Base-by-base conservation (phyloP, 83 land plant species). In the Diphasiastrum complanatum region DNA sequence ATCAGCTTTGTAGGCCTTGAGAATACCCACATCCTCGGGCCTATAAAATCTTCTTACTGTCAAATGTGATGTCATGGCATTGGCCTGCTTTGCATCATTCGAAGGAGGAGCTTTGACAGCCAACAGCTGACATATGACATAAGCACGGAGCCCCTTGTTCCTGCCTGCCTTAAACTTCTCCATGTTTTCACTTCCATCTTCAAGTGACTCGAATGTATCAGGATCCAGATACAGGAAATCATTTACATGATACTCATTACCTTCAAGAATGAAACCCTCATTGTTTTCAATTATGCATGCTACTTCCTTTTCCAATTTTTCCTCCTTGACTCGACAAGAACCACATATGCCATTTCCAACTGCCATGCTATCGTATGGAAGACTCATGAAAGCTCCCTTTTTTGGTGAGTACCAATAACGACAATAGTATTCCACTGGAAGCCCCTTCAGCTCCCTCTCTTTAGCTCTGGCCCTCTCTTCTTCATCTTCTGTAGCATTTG, bases 41-140 rank as follows among this genome's bases (percentile, higher is more conserved):
- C 99, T 78, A 62, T 74, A 95, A 67, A 89, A 90, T 69, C 96
- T 89, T 50, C 89, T 67, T 4, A 86, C 83, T 65, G 75, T 81
- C 16, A 80, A 59, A 36, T 64, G 36, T n/a, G 79, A 59, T 37
- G 77, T 64, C 37, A 60, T 45, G 0, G 63, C 5, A 4, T 64
- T 65, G 45, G 63, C 66, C 37, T 76, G 40, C 41, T 72, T 76
- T 12, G 12, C n/a, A 14, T 70, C 26, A 19, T 45, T 51, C 26
- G 70, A 69, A 5, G n/a, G n/a, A n/a, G 75, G 51, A 5, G 38
- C 36, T 35, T 61, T 64, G 24, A 89, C 75, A 51, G 73, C 85
- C 33, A 89, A 46, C 46, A 95, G 40, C 61, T 89, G 89, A 48
- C 92, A 85, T 22, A 95, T 71, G 27, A 66, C 83, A 82, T 81